phyloP scores from a whole-genome alignment of 345 rosid species.

The Eucalyptus camaldulensis region DNA sequence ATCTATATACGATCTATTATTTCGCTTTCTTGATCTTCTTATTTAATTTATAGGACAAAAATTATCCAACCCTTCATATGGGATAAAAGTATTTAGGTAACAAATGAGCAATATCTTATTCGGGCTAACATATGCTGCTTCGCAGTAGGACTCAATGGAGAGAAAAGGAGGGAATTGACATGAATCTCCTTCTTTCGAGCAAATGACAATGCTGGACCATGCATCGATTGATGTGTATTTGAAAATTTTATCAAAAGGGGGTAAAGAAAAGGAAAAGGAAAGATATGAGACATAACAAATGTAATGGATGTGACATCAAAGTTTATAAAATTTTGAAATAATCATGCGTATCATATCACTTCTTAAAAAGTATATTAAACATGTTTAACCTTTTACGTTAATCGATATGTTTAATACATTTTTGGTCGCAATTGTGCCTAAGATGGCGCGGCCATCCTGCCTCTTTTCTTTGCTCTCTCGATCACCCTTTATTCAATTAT shows the following conservation, averaged over 20 bases:
- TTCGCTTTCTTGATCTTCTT: not conserved
- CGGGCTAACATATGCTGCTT: not conserved
- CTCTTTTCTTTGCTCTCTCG: not conserved
- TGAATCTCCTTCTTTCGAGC: not conserved
- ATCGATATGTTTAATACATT: not conserved
- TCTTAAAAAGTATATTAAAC: not conserved
- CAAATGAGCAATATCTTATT: not conserved
- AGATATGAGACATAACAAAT: not conserved
- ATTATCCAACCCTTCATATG: not conserved
- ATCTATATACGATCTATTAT: not conserved
- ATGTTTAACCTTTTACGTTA: not conserved
- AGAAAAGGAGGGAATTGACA: not conserved
- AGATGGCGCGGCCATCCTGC: not conserved
- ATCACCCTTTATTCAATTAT: not conserved
- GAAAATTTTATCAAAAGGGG: not conserved
- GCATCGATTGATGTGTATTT: not conserved
- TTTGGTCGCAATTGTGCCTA: not conserved
- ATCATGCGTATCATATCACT: not conserved
- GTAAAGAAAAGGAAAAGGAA: not conserved
- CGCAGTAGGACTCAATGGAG: not conserved
- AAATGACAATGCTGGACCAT: not conserved
- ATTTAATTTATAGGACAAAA: not conserved
- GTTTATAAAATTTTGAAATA: not conserved
- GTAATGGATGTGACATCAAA: not conserved
- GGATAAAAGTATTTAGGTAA: not conserved